Conservation (phyloP, 2,329 filamentous ascomycete genomes). For the Fusarium piperis region DNA sequence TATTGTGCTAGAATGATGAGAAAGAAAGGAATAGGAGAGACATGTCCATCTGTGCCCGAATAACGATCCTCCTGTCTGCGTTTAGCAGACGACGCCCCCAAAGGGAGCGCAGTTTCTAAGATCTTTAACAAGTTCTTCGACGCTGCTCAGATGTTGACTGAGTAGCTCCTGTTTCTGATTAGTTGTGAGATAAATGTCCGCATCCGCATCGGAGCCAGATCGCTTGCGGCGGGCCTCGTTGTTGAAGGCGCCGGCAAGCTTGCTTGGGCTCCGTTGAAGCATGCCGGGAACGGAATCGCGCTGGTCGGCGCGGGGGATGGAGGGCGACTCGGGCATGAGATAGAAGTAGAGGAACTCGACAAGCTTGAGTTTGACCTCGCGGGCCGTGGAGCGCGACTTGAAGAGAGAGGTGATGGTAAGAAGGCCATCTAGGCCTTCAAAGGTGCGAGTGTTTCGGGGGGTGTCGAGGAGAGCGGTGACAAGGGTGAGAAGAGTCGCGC, state of each 20-base stretch:
- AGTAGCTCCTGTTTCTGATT: conserved; percentile 85
- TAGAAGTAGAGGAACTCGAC: conserved; percentile 99
- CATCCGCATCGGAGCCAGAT: conserved; percentile 46
- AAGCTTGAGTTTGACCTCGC: conserved; percentile 94
- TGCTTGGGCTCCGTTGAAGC: conserved; percentile 74
- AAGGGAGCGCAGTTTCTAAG: conserved; percentile 82
- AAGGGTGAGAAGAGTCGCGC: conserved; percentile 86
- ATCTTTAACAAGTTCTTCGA: conserved; percentile 86
- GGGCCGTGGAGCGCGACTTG: conserved; percentile 84
- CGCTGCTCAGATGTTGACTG: conserved; percentile 80
- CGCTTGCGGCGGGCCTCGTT: conserved; percentile 46
- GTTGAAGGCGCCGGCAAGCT: conserved; percentile 67
- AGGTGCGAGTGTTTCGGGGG: conserved; percentile 88
- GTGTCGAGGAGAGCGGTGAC: conserved; percentile 88
- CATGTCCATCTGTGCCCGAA: not conserved
- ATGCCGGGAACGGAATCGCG: conserved; percentile 60
- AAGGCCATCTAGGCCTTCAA: conserved; percentile 91
- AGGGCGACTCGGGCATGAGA: conserved; percentile 87
- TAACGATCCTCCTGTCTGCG: not conserved
- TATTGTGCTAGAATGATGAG: not conserved
- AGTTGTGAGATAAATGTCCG: conserved; percentile 66
- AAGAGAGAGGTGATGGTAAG: conserved; percentile 92
- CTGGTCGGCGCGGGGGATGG: conserved; percentile 60
- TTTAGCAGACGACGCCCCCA: conserved; percentile 65
- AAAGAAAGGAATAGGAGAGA: conserved; percentile 6